Base-by-base conservation (phyloP, 768 basidiomycete genomes). In the Suillus subalutaceus region DNA sequence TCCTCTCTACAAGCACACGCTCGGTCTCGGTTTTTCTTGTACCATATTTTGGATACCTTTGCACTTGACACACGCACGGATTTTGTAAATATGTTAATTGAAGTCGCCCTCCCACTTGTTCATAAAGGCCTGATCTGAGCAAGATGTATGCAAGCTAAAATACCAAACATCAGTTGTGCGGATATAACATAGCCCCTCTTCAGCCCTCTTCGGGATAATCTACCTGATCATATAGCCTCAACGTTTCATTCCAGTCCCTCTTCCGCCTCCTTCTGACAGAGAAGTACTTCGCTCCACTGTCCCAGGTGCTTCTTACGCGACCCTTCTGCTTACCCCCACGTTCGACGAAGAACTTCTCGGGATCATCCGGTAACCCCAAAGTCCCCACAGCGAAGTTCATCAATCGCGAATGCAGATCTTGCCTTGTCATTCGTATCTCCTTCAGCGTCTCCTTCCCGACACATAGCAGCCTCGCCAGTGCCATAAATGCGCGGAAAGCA, bases 191-290 rank as follows among this genome's bases (percentile, higher is more conserved):
- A 13, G 74, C 61, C 65, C 81, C 35, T 89, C 88, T 20, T 84
- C 84, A 52, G 3, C 7, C 26, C 7, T 89, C 88, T 16, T 84
- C 84, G 0, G 91, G 91, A 72, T 92, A 95, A 75, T 94, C 93
- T 20, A 92, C 89, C 67, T 91, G 83, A 69, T 94, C 93, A 69
- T 93, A 94, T 63, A 93, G 77, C 57, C 92, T 82, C 56, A 95
- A 77, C 6, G 90, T 93, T 78, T 95, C 93, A 70, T 93, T 93
- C 93, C 94, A 95, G 71, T 95, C 94, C 69, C 92, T 85, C 77
- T 95, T 95, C 69, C 93, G 81, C 71, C 93, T 79, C 67, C 93
- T 80, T 65, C 84, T 85, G 65, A 95, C 81, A 23, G 93, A 94
- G 73, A 95, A 95, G 72, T 94, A 95, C 69, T 87, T 84, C 46